phyloP scores from a whole-genome alignment of 2,329 filamentous ascomycete species.

The Bipolaris gigantea region DNA sequence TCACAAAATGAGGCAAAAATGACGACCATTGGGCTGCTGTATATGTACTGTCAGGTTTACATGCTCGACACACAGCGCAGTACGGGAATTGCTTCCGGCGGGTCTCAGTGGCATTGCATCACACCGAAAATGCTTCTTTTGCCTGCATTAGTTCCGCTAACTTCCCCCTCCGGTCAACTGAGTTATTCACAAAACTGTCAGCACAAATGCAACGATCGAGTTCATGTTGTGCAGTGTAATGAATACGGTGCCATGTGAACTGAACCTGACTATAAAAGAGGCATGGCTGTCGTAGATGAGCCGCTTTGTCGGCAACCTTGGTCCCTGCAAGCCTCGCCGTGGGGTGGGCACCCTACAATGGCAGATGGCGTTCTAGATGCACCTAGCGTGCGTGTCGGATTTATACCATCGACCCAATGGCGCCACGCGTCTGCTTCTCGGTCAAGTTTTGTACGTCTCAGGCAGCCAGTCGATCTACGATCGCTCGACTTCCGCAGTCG shows the following conservation, averaged over 20 bases:
- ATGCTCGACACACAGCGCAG: background rate
- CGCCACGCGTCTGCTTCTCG: background rate
- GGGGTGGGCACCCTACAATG: background rate
- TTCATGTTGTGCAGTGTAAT: background rate
- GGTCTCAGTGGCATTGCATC: background rate
- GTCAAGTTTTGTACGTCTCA: background rate
- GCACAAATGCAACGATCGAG: background rate
- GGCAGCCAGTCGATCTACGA: conserved; percentile 4
- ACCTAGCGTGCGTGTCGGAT: conserved; percentile 8
- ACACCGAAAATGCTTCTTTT: background rate
- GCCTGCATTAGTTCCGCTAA: background rate
- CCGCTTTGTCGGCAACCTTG: background rate
- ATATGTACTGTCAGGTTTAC: background rate
- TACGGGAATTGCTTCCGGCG: background rate
- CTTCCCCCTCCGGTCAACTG: background rate
- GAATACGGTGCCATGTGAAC: background rate
- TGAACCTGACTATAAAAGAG: background rate
- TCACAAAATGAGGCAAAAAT: background rate
- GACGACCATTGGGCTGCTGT: too few species aligned
- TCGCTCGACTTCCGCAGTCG: background rate
- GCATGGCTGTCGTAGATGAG: background rate
- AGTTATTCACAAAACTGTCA: background rate
- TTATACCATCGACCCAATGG: conserved; percentile 8
- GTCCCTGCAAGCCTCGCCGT: background rate
- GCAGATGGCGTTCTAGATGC: conserved; percentile 7